Percentiles rank a stretch among this genome's conserved stretches.
Conservation (phyloP, 331 rosid species). For the Dryas integrifolia region DNA sequence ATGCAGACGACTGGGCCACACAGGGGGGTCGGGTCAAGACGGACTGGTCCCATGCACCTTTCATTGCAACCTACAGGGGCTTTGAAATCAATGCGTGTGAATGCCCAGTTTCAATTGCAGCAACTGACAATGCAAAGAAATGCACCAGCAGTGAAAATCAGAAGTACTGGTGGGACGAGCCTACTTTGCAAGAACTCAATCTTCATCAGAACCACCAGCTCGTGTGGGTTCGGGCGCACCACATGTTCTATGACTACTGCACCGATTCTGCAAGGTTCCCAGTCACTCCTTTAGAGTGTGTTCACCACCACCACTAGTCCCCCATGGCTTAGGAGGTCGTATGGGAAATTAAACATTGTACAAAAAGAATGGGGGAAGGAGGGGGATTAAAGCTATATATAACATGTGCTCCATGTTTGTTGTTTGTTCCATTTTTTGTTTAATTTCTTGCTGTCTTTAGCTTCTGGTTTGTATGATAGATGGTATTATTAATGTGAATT, state of each 20-base stretch:
- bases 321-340: neutral
- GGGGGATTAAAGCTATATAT: neutral
- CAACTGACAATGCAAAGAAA: constrained; percentile 40
- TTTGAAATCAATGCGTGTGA: constrained; percentile 73
- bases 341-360: neutral
- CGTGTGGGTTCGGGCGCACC: constrained; percentile 79
- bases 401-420: constrained; percentile 69
- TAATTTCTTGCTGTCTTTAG: neutral
- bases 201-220: constrained; percentile 93
- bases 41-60: constrained; percentile 93
- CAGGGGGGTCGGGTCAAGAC: constrained; percentile 93
- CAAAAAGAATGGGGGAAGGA: neutral
- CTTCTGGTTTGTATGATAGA: constrained; percentile 13
- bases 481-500: constrained; percentile 2
- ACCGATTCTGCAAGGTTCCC: constrained; percentile 69
- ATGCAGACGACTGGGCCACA: constrained; percentile 97
- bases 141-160: constrained; percentile 58
- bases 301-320: constrained; percentile 57
- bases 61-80: constrained; percentile 60
- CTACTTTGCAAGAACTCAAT: constrained; percentile 50
- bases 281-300: constrained; percentile 60
- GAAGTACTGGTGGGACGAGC: constrained; percentile 92
- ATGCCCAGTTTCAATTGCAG: constrained; percentile 33
- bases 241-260: constrained; percentile 91
- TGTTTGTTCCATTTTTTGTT: constrained; percentile 28